Conservation (phyloP, 495 filamentous ascomycete genomes). For the Penicillium longicatenatum region DNA sequence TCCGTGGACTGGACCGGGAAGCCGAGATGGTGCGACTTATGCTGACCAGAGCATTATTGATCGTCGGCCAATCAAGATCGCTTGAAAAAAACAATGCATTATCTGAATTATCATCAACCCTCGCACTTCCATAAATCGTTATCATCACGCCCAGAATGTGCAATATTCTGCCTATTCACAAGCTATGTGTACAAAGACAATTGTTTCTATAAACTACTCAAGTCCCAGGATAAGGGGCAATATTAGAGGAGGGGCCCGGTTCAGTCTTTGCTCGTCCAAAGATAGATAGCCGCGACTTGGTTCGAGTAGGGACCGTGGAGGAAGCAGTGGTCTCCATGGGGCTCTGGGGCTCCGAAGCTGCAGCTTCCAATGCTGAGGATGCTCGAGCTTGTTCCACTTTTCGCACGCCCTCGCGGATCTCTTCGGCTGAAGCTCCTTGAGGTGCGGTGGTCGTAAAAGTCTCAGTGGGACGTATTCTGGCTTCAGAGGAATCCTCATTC, state of each 20-base stretch:
- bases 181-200: neutral
- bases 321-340: constrained; percentile 11
- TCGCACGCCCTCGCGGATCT: constrained; percentile 44
- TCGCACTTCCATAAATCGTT: neutral
- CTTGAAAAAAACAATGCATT: neutral
- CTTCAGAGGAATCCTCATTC: constrained; percentile 36
- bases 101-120: neutral
- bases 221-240: constrained; percentile 48
- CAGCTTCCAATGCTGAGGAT: constrained; percentile 15
- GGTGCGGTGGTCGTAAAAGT: constrained; percentile 50
- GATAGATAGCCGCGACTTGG: constrained; percentile 39
- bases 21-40: neutral
- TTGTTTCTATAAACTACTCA: constrained; percentile 15
- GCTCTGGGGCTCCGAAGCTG: constrained; percentile 12
- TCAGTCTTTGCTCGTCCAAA: constrained; percentile 34
- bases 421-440: constrained; percentile 42
- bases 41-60: neutral
- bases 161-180: neutral
- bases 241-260: constrained; percentile 22
- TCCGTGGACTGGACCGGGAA: neutral
- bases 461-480: constrained; percentile 41
- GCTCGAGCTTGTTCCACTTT: constrained; percentile 40
- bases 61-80: too few relatives aligned
- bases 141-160: neutral
- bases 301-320: constrained; percentile 26